A percentile compares a stretch with the other conserved stretches of the same genome.
Conservation (phyloP, 805 yeast species). For the Cyberlindnera mississippiensis region DNA sequence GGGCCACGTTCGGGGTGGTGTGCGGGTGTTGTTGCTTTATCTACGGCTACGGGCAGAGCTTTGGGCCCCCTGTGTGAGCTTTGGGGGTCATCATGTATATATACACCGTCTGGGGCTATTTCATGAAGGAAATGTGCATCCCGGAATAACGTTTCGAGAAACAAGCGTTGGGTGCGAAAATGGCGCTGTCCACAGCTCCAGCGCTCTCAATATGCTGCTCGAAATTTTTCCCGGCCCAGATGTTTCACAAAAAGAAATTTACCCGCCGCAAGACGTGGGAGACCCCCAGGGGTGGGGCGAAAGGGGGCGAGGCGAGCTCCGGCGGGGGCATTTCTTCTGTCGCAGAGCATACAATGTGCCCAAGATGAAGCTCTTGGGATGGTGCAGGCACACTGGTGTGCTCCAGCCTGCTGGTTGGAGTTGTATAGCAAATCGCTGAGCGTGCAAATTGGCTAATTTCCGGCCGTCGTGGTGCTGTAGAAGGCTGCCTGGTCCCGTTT, state of each 20-base stretch:
- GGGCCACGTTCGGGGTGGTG: background rate
- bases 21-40: background rate
- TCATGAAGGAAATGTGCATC: constrained; percentile 1
- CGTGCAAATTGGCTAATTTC: background rate
- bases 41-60: no score
- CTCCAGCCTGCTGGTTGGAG: no score
- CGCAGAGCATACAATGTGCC: constrained; percentile 10
- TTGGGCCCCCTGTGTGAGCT: no score
- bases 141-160: constrained; percentile 1
- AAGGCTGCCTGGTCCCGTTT: background rate
- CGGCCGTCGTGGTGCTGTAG: background rate
- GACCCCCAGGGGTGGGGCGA: no score
- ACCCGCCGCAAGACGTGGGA: background rate
- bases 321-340: no score
- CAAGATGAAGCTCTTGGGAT: constrained; percentile 8
- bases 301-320: no score
- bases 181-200: background rate
- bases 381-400: no score
- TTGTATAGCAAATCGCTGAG: no score
- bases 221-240: background rate
- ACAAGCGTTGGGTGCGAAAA: background rate
- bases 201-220: background rate
- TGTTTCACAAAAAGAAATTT: constrained; percentile 7
- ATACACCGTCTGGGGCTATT: background rate
- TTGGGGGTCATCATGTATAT: background rate